Conservation (phyloP, 2,329 filamentous ascomycete genomes). For the Cercospora zeae-maydis region DNA sequence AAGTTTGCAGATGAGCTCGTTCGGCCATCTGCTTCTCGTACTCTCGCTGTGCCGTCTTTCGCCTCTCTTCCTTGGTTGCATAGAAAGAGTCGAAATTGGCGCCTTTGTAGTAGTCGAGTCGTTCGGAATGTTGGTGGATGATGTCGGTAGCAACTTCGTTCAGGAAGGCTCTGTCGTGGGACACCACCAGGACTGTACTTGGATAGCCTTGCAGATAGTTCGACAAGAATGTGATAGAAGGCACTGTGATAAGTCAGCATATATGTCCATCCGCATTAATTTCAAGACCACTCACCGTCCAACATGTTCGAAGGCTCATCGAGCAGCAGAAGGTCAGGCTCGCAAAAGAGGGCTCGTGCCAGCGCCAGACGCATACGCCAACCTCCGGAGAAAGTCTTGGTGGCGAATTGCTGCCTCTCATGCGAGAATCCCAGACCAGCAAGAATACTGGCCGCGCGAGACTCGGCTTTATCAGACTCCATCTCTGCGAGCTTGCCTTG, state of each 20-base stretch:
- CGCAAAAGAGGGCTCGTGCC: constrained; percentile 93
- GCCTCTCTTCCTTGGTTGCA: constrained; percentile 91
- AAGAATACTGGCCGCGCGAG: constrained; percentile 89
- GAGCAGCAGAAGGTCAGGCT: constrained; percentile 89
- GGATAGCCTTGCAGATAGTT: constrained; percentile 93
- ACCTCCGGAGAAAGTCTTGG: constrained; percentile 98
- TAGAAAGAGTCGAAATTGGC: constrained; percentile 97
- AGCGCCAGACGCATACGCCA: constrained; percentile 98
- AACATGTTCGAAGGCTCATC: constrained; percentile 76
- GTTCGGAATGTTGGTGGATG: constrained; percentile 94
- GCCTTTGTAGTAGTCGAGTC: constrained; percentile 96
- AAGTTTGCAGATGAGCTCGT: constrained; percentile 88
- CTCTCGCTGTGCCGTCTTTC: constrained; percentile 93
- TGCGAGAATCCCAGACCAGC: constrained; percentile 95
- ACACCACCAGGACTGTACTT: constrained; percentile 92
- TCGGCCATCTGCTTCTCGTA: constrained; percentile 98
- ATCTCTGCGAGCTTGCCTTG: constrained; percentile 92
- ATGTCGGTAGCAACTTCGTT: constrained; percentile 99
- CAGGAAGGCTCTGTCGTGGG: constrained; percentile 97
- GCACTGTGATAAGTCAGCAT: constrained; percentile 97
- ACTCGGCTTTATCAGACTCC: constrained; percentile 98
- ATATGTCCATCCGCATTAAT: neutral
- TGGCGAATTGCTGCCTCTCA: constrained; percentile 86
- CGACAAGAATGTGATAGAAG: constrained; percentile 97
- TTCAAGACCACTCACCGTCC: neutral